Percentiles rank a stretch among this genome's conserved stretches.
phyloP scores from a whole-genome alignment of 495 filamentous ascomycete species.

The Beverwykella pulmonaria region DNA sequence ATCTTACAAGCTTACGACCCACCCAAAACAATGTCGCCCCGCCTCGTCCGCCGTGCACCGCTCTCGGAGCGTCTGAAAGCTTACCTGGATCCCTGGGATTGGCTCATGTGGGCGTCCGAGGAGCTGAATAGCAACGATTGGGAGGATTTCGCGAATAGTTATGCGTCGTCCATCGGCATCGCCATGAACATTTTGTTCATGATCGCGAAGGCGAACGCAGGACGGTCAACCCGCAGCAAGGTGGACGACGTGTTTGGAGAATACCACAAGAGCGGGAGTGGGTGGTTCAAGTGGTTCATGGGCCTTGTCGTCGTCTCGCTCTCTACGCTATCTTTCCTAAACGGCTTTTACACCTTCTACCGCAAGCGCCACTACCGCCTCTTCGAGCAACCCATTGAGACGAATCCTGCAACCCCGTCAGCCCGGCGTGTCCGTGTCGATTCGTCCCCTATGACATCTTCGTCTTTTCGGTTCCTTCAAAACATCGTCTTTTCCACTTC shows the following conservation, averaged over 20 bases:
- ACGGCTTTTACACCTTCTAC: constrained; percentile 81
- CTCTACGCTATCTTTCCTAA: constrained; percentile 63
- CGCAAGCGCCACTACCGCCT: constrained; percentile 85
- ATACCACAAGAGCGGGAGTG: constrained; percentile 47
- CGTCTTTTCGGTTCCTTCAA: constrained; percentile 76
- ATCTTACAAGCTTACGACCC: neutral
- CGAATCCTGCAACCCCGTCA: constrained; percentile 74
- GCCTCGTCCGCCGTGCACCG: constrained; percentile 78
- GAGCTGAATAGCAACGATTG: constrained; percentile 85
- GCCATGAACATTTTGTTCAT: constrained; percentile 77
- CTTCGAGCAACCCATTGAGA: constrained; percentile 82
- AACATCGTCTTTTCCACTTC: constrained; percentile 60
- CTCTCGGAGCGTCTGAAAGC: constrained; percentile 74
- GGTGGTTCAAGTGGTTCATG: constrained; percentile 79
- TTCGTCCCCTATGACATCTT: constrained; percentile 76
- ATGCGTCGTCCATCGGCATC: constrained; percentile 74
- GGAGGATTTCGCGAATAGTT: constrained; percentile 74
- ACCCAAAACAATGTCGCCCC: constrained; percentile 57
- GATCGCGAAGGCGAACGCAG: constrained; percentile 74
- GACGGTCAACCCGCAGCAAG: constrained; percentile 44
- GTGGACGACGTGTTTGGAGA: constrained; percentile 86
- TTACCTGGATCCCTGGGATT: constrained; percentile 83
- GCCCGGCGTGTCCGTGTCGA: constrained; percentile 88
- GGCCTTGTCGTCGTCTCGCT: constrained; percentile 70
- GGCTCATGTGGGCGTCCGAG: constrained; percentile 84